Evolutionary conservation across 768 basidiomycete species (phyloP).

Genomic region (Boletellus sp.): DNA sequence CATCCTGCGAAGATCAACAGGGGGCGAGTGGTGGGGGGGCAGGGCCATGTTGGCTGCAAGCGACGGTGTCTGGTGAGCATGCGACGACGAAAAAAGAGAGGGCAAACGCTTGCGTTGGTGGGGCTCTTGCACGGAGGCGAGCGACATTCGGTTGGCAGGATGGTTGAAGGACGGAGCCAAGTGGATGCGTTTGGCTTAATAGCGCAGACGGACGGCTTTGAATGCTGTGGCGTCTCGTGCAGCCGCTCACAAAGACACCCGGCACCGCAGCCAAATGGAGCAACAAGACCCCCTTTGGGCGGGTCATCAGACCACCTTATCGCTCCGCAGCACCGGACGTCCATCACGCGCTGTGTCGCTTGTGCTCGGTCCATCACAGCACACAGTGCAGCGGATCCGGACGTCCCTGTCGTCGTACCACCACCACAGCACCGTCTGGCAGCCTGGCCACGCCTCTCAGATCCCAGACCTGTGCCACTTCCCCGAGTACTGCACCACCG

Average conservation of each 20-base stretch:
- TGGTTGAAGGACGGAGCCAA: conserved; percentile 6
- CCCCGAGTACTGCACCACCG: too few relatives aligned
- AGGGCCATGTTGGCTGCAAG: conserved; percentile 16
- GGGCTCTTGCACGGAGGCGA: conserved; percentile 10
- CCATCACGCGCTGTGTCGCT: background rate
- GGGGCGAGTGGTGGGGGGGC: conserved; percentile 28
- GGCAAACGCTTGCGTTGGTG: conserved; percentile 15
- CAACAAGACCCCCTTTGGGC: background rate
- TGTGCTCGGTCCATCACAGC: too few relatives aligned
- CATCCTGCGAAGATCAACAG: conserved; percentile 53
- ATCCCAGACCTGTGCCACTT: too few relatives aligned
- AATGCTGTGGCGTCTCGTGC: conserved; percentile 16
- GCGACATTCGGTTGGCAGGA: conserved; percentile 14
- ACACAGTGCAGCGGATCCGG: too few relatives aligned
- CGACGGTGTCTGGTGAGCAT: background rate
- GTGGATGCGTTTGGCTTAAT: conserved; percentile 18
- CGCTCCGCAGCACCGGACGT: background rate
- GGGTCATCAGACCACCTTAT: conserved; percentile 5
- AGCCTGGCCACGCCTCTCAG: too few relatives aligned
- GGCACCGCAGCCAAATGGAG: background rate
- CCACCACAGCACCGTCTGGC: too few relatives aligned
- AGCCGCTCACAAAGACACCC: background rate
- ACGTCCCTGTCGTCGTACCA: too few relatives aligned
- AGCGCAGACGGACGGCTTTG: conserved; percentile 10
- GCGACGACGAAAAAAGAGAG: background rate